Evolutionary conservation across 306 rosid genomes (phyloP).

Genomic region (Cicer chorassanicum): DNA sequence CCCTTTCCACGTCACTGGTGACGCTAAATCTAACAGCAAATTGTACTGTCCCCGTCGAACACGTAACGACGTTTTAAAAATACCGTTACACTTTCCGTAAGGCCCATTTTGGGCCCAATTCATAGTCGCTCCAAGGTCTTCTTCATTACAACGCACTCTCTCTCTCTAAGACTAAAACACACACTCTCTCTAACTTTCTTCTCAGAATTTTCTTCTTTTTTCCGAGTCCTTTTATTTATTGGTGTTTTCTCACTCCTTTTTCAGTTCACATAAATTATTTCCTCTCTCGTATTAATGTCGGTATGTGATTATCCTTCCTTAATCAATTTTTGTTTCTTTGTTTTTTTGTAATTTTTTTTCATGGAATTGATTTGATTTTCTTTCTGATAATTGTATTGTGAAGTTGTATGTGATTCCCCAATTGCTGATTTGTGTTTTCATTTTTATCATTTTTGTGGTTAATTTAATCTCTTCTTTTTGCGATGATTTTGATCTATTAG

Average conservation of each 20-base stretch:
- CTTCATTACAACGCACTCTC: slow-evolving; percentile 41
- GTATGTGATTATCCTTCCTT: slow-evolving; percentile 55
- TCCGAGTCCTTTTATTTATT: slow-evolving; percentile 46
- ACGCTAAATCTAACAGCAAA: slow-evolving; percentile 44
- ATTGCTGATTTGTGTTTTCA: slow-evolving; percentile 43
- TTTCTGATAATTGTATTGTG: slow-evolving; percentile 31
- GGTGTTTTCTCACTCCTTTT: slow-evolving; percentile 25
- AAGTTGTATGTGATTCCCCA: slow-evolving; percentile 39
- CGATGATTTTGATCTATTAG: slow-evolving; percentile 25
- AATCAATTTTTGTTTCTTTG: background rate
- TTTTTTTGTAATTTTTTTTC: background rate
- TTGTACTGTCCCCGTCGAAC: slow-evolving; percentile 10
- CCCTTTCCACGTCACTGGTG: slow-evolving; percentile 44
- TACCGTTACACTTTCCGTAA: slow-evolving; percentile 35
- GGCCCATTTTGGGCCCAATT: slow-evolving; percentile 80
- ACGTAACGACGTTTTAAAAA: slow-evolving; percentile 48
- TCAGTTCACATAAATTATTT: slow-evolving; percentile 43
- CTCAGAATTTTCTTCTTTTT: slow-evolving; percentile 42
- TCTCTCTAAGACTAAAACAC: slow-evolving; percentile 35
- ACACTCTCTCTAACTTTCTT: slow-evolving; percentile 4
- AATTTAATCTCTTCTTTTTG: background rate
- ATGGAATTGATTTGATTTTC: slow-evolving; percentile 28
- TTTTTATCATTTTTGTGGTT: background rate
- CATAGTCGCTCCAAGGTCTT: slow-evolving; percentile 34
- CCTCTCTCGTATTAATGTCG: slow-evolving; percentile 80